Conservation (phyloP, 1,284 basidiomycete genomes). For the Naganishia cerealis region DNA sequence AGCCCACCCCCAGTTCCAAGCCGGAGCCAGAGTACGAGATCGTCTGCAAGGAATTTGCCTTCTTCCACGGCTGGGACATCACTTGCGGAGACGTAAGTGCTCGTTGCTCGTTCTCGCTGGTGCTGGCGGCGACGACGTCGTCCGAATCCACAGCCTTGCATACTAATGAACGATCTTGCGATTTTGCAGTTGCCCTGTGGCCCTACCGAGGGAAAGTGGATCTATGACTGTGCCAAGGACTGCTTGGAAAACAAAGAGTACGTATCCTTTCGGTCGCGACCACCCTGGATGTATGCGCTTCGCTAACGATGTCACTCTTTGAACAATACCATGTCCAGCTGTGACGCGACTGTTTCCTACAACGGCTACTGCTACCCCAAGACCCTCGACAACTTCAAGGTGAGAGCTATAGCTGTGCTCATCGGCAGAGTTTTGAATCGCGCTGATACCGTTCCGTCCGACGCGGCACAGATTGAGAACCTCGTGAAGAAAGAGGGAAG, state of each 20-base stretch:
- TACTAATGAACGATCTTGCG: background rate
- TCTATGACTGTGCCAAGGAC: constrained; percentile 21
- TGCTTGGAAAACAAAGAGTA: constrained; percentile 11
- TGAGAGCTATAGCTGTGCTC: background rate
- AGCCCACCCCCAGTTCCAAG: background rate
- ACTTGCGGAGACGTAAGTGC: constrained; percentile 9
- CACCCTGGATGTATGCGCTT: background rate
- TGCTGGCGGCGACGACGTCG: background rate
- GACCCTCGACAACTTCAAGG: constrained; percentile 8
- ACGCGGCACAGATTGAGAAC: background rate
- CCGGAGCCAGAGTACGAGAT: constrained; percentile 2
- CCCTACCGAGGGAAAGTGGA: constrained; percentile 3
- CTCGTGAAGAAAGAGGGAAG: constrained; percentile 11
- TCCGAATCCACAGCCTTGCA: background rate
- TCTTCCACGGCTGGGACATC: constrained; percentile 21
- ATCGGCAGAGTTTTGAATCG: background rate
- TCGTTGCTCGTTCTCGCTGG: background rate
- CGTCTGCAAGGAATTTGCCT: constrained; percentile 6
- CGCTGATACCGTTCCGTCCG: background rate
- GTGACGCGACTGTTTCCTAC: constrained; percentile 19
- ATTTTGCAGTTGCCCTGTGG: constrained; percentile 1
- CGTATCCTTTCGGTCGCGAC: background rate
- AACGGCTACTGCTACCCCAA: constrained; percentile 18
- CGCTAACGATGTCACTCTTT: background rate
- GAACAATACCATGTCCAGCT: background rate